phyloP scores from a whole-genome alignment of 495 filamentous ascomycete species.

The Elaphomyces granulatus region DNA sequence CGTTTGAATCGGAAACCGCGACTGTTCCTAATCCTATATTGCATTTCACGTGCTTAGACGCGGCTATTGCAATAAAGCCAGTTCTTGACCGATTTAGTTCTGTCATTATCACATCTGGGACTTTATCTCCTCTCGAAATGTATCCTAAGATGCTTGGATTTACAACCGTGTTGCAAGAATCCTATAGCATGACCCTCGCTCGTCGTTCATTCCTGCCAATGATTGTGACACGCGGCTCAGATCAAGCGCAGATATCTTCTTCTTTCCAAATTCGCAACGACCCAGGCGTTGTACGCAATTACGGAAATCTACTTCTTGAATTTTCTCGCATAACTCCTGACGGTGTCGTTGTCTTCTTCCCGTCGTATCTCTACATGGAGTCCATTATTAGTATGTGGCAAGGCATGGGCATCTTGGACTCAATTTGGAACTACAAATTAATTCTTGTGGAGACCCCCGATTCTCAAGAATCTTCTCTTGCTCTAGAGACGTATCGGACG shows the following conservation, averaged over 20 bases:
- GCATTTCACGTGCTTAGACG: slow-evolving; percentile 94
- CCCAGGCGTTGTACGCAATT: slow-evolving; percentile 86
- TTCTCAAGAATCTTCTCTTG: slow-evolving; percentile 89
- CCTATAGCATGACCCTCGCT: slow-evolving; percentile 92
- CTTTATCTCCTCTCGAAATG: slow-evolving; percentile 94
- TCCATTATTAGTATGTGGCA: slow-evolving; percentile 99
- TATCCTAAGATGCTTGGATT: slow-evolving; percentile 98
- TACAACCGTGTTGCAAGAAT: slow-evolving; percentile 80
- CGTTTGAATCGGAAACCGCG: slow-evolving; percentile 88
- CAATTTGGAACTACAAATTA: slow-evolving; percentile 98
- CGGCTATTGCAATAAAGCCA: slow-evolving; percentile 95
- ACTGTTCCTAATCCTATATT: slow-evolving; percentile 92
- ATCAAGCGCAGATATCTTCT: slow-evolving; percentile 82
- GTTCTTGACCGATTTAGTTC: slow-evolving; percentile 96
- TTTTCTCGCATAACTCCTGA: slow-evolving; percentile 92
- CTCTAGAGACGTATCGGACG: slow-evolving; percentile 90
- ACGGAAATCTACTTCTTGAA: slow-evolving; percentile 81
- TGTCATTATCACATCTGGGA: slow-evolving; percentile 97
- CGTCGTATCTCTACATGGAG: slow-evolving; percentile 98
- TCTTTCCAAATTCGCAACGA: slow-evolving; percentile 92
- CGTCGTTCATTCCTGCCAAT: slow-evolving; percentile 92
- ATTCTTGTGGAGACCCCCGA: slow-evolving; percentile 97
- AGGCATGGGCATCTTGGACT: slow-evolving; percentile 90
- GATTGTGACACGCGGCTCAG: slow-evolving; percentile 89
- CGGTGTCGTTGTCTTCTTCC: slow-evolving; percentile 97